Conservation (phyloP, 2,329 filamentous ascomycete species). For the Nemania sp. region DNA sequence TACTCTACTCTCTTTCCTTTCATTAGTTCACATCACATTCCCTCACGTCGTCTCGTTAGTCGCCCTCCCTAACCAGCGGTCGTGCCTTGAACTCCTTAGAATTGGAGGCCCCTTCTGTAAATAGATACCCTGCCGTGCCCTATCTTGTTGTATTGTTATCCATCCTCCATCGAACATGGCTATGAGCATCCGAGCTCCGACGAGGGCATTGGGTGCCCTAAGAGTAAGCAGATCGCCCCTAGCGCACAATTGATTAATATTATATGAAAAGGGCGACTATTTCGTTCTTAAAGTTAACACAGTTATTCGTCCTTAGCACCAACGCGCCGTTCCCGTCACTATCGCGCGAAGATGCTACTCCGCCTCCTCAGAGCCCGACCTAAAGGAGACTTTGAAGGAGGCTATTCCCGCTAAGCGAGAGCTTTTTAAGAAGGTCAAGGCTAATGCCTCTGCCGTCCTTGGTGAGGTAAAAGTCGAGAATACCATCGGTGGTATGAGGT, state of each 20-base stretch:
- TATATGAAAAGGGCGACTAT: not conserved
- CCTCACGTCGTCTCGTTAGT: not conserved
- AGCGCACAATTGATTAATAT: conserved; percentile 2
- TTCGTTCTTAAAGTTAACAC: conserved; percentile 14
- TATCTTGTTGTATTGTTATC: not conserved
- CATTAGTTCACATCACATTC: not conserved
- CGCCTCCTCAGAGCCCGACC: conserved; percentile 82
- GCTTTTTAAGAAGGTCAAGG: conserved; percentile 93
- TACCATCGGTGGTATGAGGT: conserved; percentile 93
- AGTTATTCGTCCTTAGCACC: conserved; percentile 37
- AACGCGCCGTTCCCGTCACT: conserved; percentile 48
- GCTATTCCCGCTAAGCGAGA: conserved; percentile 93
- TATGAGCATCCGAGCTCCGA: conserved; percentile 71
- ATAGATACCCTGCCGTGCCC: conserved; percentile 3
- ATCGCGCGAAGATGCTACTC: conserved; percentile 70
- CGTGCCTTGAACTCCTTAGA: not conserved
- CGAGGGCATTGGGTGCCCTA: conserved; percentile 72
- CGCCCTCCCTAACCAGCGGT: not conserved
- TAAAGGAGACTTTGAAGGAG: conserved; percentile 87
- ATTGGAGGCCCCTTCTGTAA: not conserved
- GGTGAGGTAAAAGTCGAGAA: conserved; percentile 95
- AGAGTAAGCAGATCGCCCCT: conserved; percentile 62
- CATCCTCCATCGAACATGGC: conserved; percentile 63
- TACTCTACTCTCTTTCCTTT: not conserved
- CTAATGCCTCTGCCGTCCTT: conserved; percentile 82